Base-by-base conservation (phyloP, 2,329 filamentous ascomycete species). In the Blumeriella jaapii region DNA sequence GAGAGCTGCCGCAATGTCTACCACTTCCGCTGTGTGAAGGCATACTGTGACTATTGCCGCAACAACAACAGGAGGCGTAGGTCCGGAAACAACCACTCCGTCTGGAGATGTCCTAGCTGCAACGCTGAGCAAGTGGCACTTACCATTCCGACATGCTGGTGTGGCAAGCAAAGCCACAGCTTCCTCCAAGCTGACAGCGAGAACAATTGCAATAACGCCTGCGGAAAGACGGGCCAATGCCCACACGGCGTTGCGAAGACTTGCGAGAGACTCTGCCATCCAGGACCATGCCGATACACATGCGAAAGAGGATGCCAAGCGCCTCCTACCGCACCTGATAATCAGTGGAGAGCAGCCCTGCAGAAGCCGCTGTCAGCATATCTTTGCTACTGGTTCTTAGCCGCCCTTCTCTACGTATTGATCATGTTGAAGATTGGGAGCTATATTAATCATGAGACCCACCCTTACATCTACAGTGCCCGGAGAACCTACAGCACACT, bases 191-290 rank as follows among this genome's bases (percentile, higher is more conserved):
- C 8, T 6, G 5, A 12, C 9, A 31, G 22, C 11, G 39, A 40
- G 2, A 42, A 47, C 25, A 11, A 38, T 1, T 49, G 46, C 17
- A 16, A 8, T 4, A 15, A 34, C 9, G 8, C 32, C 10, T 49
- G 46, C n/a, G 19, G 23, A 6, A 34, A 24, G 7, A 18, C 7
- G 3, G 30, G 26, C 3, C 14, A 5, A 8, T 49, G 46, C 16
- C 10, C 25, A 11, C 46, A 49, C 17, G 37, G 36, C 3, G 26
- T 24, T 7, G 5, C 13, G 4, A 23, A 18, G 3, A 11, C 20
- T 3, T 50, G 47, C 23, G 3, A 1, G 9, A 32, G 39, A 17
- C 7, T 7, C 3, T 50, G 47, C n/a, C 47, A 50, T 27, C 46
- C 46, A 1, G 47, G 47, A 11, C 39, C 38, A 12, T 50, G 47